Evolutionary conservation across 2,329 filamentous ascomycete genomes (phyloP).

Genomic region (Rhexocercosporidium sp.): DNA sequence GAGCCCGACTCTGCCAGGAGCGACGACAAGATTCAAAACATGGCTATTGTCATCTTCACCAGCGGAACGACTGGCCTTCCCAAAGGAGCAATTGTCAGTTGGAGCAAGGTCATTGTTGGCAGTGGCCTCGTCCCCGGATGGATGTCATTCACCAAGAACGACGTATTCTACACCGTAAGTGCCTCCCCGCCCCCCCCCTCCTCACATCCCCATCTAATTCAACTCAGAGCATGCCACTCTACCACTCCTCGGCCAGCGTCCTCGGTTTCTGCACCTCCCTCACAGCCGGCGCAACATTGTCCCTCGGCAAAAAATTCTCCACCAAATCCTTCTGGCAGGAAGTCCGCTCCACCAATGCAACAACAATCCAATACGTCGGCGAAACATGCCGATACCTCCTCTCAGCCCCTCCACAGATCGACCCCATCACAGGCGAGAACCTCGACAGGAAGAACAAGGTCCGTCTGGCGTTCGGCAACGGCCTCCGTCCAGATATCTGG

Average conservation of each 20-base stretch:
- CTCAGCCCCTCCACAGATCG: slow-evolving; percentile 63
- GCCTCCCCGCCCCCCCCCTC: neutral
- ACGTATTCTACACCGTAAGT: slow-evolving; percentile 76
- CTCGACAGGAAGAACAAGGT: slow-evolving; percentile 76
- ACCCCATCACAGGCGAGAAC: slow-evolving; percentile 67
- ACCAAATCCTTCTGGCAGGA: slow-evolving; percentile 79
- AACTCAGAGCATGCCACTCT: slow-evolving; percentile 81
- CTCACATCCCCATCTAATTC: slow-evolving; percentile 7
- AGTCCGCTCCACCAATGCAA: slow-evolving; percentile 71
- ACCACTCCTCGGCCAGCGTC: slow-evolving; percentile 79
- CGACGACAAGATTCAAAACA: slow-evolving; percentile 55
- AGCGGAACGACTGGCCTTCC: slow-evolving; percentile 86
- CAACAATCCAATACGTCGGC: slow-evolving; percentile 84
- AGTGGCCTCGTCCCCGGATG: slow-evolving; percentile 59
- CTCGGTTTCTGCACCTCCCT: slow-evolving; percentile 70
- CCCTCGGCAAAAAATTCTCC: slow-evolving; percentile 79
- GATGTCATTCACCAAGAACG: slow-evolving; percentile 62
- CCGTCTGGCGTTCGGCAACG: slow-evolving; percentile 82
- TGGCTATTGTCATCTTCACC: slow-evolving; percentile 81
- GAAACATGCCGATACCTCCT: slow-evolving; percentile 86
- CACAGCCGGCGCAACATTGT: slow-evolving; percentile 65
- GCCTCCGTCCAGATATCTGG: slow-evolving; percentile 86
- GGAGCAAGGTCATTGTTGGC: slow-evolving; percentile 65
- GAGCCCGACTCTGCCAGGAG: slow-evolving; percentile 62
- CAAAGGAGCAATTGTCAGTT: slow-evolving; percentile 79